Conservation (phyloP, 2,329 filamentous ascomycete genomes). For the Alternaria conjuncta region DNA sequence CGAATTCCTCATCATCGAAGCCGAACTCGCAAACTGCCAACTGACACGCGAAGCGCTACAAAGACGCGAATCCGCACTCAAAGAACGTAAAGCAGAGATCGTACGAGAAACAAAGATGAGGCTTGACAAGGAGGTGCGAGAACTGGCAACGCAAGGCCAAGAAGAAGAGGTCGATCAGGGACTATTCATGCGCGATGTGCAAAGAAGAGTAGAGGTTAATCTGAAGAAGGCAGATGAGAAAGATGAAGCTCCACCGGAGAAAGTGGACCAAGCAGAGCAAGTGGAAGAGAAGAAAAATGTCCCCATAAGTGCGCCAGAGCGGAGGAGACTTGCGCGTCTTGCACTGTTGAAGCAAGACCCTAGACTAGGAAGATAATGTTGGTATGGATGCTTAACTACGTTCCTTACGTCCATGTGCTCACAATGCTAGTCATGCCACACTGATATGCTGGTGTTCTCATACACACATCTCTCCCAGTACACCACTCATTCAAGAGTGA, state of each 20-base stretch:
- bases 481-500: not conserved
- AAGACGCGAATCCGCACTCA: not conserved
- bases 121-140: not conserved
- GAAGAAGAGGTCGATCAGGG: not conserved
- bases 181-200: not conserved
- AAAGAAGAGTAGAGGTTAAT: not conserved
- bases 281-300: not conserved
- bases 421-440: not conserved
- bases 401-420: not conserved
- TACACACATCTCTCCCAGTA: not conserved
- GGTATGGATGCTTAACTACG: not conserved
- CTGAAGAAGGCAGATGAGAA: not conserved
- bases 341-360: not conserved
- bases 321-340: not conserved
- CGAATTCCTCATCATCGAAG: not conserved
- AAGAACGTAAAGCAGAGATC: not conserved
- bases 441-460: not conserved
- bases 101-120: not conserved
- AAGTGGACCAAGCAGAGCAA: not conserved
- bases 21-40: not conserved
- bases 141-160: not conserved
- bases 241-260: not conserved
- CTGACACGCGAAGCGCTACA: not conserved
- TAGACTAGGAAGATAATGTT: not conserved
- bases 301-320: not conserved